Evolutionary conservation across 2,329 filamentous ascomycete genomes (phyloP), one percentile per base, ranked within the genome.

Genomic region (Hymenoscyphus salicellus): DNA sequence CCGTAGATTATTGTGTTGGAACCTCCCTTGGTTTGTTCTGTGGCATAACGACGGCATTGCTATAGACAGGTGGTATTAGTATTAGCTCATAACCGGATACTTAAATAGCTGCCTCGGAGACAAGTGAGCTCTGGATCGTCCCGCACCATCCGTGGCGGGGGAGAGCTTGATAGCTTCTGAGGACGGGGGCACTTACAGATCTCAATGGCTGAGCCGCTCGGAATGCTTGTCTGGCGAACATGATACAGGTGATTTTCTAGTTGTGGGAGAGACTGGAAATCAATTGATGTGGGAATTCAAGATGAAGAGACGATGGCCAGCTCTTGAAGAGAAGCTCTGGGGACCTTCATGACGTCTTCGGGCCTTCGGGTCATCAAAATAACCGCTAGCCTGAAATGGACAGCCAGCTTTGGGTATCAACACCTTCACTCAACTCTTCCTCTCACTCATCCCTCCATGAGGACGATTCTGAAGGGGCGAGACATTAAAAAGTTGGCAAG

Each of bases 11-110:
- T 75, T 46, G 83, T 77, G 74, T 85, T 87, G 75, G 82, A 84
- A 68, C 84, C 80, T 78, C 64, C 68, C 70, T 63, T 77, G 66
- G 75, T 66, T 52, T 76, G 64, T 72, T 87, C 83, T 69, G 91
- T 90, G 64, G 93, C 91, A 79, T 96, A 97, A 74, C 84, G 83
- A 75, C 88, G 86, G 76, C 86, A 81, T 75, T 84, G 83, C 87
- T 90, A 62, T 63, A 41, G 58, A 33, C 14, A 36, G 32, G 56
- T 20, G 14, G 5, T 23, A 55, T 60, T 26, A 62, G 5, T 23
- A 55, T 60, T 26, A 62, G 60, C 49, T 61, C 23, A 1, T 36
- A 30, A 23, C 17, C 2, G 26, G 7, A 28, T n/a, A 64, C 61
- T 66, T 23, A 55, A n/a, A 61, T 57, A 49, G 49, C 20, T 57